Conservation (phyloP, 2,329 filamentous ascomycete genomes). For the Macrophomina pseudophaseolina region DNA sequence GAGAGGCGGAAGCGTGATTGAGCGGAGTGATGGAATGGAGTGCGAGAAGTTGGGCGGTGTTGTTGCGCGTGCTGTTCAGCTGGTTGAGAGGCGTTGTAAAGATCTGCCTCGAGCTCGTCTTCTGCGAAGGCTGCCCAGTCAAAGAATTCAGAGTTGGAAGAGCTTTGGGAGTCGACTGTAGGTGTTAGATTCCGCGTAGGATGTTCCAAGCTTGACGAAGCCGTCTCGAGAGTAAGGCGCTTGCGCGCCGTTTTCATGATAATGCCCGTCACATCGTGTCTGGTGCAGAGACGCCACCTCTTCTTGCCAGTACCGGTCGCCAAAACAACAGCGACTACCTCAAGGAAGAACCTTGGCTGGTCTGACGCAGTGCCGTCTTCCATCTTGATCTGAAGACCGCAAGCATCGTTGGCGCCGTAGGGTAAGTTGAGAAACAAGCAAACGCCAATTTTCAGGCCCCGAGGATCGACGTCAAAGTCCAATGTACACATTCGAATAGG, state of each 20-base stretch:
- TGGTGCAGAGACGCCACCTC: conserved; percentile 9
- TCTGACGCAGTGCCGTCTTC: neutral
- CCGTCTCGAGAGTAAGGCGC: neutral
- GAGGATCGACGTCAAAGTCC: neutral
- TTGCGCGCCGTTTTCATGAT: conserved; percentile 3
- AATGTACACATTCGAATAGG: neutral
- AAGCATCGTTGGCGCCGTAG: conserved; percentile 10
- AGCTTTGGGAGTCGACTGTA: neutral
- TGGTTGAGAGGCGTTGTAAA: neutral
- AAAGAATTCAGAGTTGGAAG: neutral
- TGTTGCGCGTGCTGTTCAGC: neutral
- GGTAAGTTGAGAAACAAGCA: conserved; percentile 23
- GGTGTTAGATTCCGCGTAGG: neutral
- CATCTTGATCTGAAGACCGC: conserved; percentile 9
- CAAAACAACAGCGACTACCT: neutral
- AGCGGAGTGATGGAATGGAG: neutral
- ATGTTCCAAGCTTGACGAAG: neutral
- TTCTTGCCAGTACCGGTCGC: neutral
- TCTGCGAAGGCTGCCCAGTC: conserved; percentile 16
- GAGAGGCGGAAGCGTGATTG: neutral
- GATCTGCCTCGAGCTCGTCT: neutral
- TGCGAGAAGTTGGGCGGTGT: neutral
- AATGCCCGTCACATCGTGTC: conserved; percentile 7
- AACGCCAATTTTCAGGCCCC: conserved; percentile 7
- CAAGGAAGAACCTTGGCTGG: conserved; percentile 5